Percentiles rank a stretch among this genome's conserved stretches.
These are phyloP conservation scores for Phalaenopsis equestris DNA, from an alignment of 106 monocot genomes.

Conservation along the genomic window DNA sequence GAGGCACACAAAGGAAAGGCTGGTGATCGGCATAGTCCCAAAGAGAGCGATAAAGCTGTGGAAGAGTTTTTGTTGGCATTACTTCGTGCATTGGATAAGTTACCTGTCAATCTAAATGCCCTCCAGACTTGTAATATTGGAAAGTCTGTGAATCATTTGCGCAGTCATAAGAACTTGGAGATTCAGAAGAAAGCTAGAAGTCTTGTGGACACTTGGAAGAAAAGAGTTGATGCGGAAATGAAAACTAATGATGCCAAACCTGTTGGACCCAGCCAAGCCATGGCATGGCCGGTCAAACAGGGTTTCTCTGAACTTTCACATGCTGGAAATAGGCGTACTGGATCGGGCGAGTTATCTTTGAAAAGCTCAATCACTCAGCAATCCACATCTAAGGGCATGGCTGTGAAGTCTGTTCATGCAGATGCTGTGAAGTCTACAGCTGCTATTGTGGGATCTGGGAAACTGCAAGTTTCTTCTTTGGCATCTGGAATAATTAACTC, in stretches of 20 bases:
- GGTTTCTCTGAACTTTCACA: slow-evolving; percentile 37
- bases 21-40: slow-evolving; percentile 74
- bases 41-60: slow-evolving; percentile 63
- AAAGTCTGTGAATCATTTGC: slow-evolving; percentile 76
- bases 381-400: slow-evolving; percentile 29
- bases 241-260: slow-evolving; percentile 61
- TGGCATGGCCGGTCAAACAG: slow-evolving; percentile 46
- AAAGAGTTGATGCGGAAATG: slow-evolving; percentile 89
- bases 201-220: slow-evolving; percentile 87
- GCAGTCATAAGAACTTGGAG: slow-evolving; percentile 71
- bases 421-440: slow-evolving; percentile 35
- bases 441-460: slow-evolving; percentile 22
- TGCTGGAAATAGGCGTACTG: slow-evolving; percentile 32
- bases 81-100: slow-evolving; percentile 79
- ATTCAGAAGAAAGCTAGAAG: slow-evolving; percentile 81
- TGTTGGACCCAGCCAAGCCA: slow-evolving; percentile 32
- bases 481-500: slow-evolving; percentile 9
- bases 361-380: slow-evolving; percentile 38
- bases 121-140: slow-evolving; percentile 74
- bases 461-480: slow-evolving; percentile 18
- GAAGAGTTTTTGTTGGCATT: slow-evolving; percentile 70
- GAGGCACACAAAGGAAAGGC: slow-evolving; percentile 73
- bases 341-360: slow-evolving; percentile 24
- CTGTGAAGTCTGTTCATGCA: slow-evolving; percentile 26
- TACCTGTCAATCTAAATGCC: slow-evolving; percentile 81